Evolutionary conservation across 139 green algal species (phyloP), one percentile per base, ranked within the genome.

Genomic region (Coelastrella sp.): DNA sequence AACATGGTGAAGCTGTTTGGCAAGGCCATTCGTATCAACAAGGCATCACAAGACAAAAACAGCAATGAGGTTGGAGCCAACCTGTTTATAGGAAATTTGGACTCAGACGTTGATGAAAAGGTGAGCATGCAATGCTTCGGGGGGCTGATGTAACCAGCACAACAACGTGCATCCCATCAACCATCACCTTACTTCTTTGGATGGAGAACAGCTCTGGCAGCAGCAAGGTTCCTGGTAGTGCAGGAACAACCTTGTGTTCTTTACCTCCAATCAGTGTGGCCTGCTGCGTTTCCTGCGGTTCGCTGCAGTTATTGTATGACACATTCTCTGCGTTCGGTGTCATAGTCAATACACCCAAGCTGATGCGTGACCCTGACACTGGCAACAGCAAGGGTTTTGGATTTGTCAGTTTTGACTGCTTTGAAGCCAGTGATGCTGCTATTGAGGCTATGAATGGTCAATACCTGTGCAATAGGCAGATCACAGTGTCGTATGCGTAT

Each of bases 371-470:
- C 89, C 97, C 97, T 0, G 98, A 99, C 57, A 99, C 95, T 0
- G 98, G 88, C 57, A 82, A 87, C 80, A 79, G 35, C 72, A 95
- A 95, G 65, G 98, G 98, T 35, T 99, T 99, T 94, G 98, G 98
- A 24, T 99, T 99, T 93, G 95, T 99, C 5, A 95, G 89, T 57
- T 99, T 97, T 90, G 97, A 99, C 89, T 96, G 93, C 80, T 99
- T 99, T 91, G 98, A 99, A 91, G 95, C 96, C 22, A 96, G 93
- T 63, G 97, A 99, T 80, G 93, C 96, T 0, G 97, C 98, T 9
- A 99, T 99, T 59, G 98, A 99, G 75, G 97, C 97, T 17, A 99
- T 99, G 98, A 96, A 99, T 85, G 97, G 97, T 11, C 97, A 99
- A 94, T 99, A 97, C 92, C 94, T 99, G 19, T 97, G 94, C 91